These are phyloP conservation scores for Ganoderma resinaceum DNA, from an alignment of 1,284 basidiomycete species.

Conservation along the genomic window DNA sequence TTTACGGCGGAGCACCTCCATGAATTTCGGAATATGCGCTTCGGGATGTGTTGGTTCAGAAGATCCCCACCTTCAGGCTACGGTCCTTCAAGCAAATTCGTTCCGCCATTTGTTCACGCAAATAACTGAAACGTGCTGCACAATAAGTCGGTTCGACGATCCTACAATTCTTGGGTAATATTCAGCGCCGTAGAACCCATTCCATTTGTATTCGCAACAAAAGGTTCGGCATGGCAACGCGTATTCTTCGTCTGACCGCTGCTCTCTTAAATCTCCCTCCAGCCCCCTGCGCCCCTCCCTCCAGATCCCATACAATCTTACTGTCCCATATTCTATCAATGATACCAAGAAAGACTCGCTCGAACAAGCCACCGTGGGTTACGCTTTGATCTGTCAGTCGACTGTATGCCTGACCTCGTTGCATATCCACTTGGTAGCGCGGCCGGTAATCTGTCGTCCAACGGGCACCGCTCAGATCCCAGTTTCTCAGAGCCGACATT, in stretches of 20 bases:
- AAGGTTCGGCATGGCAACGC: background rate
- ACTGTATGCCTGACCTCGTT: background rate
- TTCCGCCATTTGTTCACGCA: background rate
- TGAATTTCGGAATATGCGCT: background rate
- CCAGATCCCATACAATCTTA: background rate
- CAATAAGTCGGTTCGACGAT: background rate
- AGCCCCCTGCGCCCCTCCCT: background rate
- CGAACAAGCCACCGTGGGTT: background rate
- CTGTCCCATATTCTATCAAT: background rate
- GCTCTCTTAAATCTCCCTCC: background rate
- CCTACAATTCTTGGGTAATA: background rate
- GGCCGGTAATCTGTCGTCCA: background rate
- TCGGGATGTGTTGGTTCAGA: background rate
- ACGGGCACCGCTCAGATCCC: background rate
- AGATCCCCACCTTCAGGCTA: background rate
- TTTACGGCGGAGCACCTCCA: too few relatives aligned
- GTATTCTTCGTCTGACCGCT: background rate
- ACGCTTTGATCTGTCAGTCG: background rate
- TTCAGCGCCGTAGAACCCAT: background rate
- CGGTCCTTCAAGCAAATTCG: too few relatives aligned
- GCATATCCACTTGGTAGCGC: background rate
- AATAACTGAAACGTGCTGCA: background rate
- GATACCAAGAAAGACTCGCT: background rate
- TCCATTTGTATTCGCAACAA: background rate
- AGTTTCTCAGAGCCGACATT: background rate